phyloP scores from a whole-genome alignment of 2,329 filamentous ascomycete genomes.

The Penicillium sp. region DNA sequence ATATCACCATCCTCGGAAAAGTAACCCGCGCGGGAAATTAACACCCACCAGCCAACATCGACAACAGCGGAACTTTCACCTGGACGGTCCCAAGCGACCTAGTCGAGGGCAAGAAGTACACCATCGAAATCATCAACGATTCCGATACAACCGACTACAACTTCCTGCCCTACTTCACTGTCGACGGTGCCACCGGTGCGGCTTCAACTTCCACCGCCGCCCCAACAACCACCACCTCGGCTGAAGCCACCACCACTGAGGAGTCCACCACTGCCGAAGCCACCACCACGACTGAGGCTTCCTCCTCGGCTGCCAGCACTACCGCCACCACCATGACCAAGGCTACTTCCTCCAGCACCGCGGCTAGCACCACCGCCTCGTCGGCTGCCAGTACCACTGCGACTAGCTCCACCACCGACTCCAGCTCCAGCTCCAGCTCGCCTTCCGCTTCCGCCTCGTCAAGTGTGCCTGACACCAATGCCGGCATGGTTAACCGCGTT shows the following conservation, averaged over 20 bases:
- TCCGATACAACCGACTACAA: slow-evolving; percentile 49
- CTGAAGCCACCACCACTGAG: slow-evolving; percentile 25
- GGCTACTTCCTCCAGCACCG: slow-evolving; percentile 26
- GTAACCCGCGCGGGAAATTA: background rate
- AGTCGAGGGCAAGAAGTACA: slow-evolving; percentile 53
- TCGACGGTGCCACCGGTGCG: slow-evolving; percentile 49
- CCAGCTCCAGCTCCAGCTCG: slow-evolving; percentile 23
- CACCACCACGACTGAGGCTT: slow-evolving; percentile 18
- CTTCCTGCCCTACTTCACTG: slow-evolving; percentile 58
- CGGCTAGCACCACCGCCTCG: slow-evolving; percentile 22
- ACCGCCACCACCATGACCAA: slow-evolving; percentile 18
- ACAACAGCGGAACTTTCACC: slow-evolving; percentile 55
- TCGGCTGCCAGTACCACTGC: slow-evolving; percentile 19
- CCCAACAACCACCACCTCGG: slow-evolving; percentile 25
- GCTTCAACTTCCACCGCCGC: slow-evolving; percentile 37
- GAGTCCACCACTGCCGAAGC: slow-evolving; percentile 32
- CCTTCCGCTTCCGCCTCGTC: slow-evolving; percentile 24
- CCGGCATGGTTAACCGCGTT: slow-evolving; percentile 36
- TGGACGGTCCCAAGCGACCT: slow-evolving; percentile 51
- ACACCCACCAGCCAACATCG: slow-evolving; percentile 45
- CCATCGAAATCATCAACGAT: slow-evolving; percentile 58
- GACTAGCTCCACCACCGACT: slow-evolving; percentile 14
- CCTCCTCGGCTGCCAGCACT: slow-evolving; percentile 16
- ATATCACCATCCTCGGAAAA: background rate
- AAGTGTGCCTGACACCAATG: slow-evolving; percentile 36